Evolutionary conservation across 1,284 basidiomycete genomes (phyloP).

Genomic region (Cryptococcus sp.): DNA sequence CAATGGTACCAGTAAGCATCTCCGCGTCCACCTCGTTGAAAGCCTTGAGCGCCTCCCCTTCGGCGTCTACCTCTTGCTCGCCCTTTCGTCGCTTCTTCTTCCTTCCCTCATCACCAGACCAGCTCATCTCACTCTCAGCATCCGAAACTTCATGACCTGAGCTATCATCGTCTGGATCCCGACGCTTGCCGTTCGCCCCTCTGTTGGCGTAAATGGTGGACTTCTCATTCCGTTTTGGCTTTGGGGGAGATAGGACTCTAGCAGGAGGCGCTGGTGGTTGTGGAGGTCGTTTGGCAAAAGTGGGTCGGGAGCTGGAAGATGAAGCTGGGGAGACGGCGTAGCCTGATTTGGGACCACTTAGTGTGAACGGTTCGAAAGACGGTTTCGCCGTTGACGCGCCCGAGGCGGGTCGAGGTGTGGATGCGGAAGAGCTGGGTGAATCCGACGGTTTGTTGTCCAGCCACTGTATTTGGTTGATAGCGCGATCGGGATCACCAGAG

Average conservation of each 20-base stretch:
- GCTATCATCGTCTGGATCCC: conserved; percentile 62
- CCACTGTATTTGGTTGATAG: conserved; percentile 26
- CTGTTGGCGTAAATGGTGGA: conserved; percentile 55
- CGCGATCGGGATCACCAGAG: conserved; percentile 16
- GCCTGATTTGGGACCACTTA: not conserved
- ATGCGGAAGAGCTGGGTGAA: not conserved
- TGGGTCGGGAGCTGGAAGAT: conserved; percentile 1
- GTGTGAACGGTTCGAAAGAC: conserved; percentile 1
- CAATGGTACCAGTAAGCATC: conserved; percentile 84
- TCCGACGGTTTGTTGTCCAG: conserved; percentile 4
- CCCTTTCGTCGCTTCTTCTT: conserved; percentile 39
- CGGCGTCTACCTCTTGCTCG: conserved; percentile 46
- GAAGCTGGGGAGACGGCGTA: not conserved
- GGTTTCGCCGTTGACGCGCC: no score
- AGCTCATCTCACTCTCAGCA: conserved; percentile 49
- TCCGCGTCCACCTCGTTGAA: conserved; percentile 77
- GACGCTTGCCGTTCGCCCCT: conserved; percentile 18
- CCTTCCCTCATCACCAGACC: conserved; percentile 41
- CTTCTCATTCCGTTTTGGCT: conserved; percentile 42
- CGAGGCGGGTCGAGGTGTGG: not conserved
- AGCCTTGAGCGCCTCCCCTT: conserved; percentile 69
- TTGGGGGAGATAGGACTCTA: conserved; percentile 8
- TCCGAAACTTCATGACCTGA: conserved; percentile 31
- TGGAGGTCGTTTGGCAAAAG: conserved; percentile 2
- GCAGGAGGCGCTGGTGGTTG: conserved; percentile 4